Conservation (phyloP, 176 grass and related monocot species). For the Musa acuminata region DNA sequence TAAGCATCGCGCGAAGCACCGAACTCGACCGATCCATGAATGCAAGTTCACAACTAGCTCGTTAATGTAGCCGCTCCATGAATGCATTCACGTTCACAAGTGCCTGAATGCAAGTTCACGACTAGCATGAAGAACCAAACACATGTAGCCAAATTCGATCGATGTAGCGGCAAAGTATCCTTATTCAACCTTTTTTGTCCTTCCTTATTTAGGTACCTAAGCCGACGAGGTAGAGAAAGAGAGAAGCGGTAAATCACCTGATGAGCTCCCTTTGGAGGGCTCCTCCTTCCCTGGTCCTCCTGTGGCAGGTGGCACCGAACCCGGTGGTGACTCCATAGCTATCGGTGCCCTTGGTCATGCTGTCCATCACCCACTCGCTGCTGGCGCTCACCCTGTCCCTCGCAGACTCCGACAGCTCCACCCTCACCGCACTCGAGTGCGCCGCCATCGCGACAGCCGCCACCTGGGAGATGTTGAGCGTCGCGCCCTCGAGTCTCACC, state of each 20-base stretch:
- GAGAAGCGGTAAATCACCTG: slow-evolving; percentile 31
- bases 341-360: slow-evolving; percentile 76
- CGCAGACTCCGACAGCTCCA: slow-evolving; percentile 61
- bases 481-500: slow-evolving; percentile 61
- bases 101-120: no score
- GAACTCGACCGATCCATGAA: no score
- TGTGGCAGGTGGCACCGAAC: slow-evolving; percentile 77
- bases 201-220: no score
- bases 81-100: no score
- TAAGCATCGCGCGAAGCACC: no score
- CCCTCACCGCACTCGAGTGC: background rate
- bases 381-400: slow-evolving; percentile 65
- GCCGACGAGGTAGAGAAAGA: background rate
- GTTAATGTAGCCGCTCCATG: no score
- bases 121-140: no score
- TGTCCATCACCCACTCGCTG: slow-evolving; percentile 75
- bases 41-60: no score
- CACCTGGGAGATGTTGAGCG: slow-evolving; percentile 59
- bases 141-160: no score
- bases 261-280: slow-evolving; percentile 85
- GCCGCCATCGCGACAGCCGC: slow-evolving; percentile 38
- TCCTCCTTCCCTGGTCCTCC: slow-evolving; percentile 66
- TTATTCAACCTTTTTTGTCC: no score
- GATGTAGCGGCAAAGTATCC: no score
- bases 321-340: slow-evolving; percentile 89